Conservation (phyloP, 1,284 basidiomycete species). For the Cutaneotrichosporon cutaneum region DNA sequence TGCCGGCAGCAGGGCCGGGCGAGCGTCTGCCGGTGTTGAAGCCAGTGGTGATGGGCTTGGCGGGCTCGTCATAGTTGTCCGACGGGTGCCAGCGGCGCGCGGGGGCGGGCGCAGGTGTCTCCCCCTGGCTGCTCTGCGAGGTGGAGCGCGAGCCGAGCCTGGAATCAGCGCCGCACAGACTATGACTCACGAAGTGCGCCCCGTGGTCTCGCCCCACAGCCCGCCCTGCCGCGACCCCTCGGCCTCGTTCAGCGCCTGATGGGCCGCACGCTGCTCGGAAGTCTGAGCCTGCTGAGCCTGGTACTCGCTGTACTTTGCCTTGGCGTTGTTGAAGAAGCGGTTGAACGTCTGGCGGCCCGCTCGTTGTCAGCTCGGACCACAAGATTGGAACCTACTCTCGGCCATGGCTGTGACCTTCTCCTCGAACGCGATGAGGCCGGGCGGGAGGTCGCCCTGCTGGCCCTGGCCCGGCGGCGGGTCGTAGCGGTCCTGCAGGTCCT, state of each 20-base stretch:
- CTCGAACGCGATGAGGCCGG: conserved; percentile 44
- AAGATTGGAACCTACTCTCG: conserved; percentile 32
- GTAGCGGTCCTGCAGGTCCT: conserved; percentile 15
- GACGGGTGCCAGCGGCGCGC: conserved; percentile 46
- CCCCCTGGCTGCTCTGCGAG: conserved; percentile 7
- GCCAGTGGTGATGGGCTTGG: neutral
- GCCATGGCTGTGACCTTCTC: conserved; percentile 47
- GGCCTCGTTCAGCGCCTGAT: conserved; percentile 20
- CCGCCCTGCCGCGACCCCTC: conserved; percentile 13
- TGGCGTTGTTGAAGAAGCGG: conserved; percentile 42
- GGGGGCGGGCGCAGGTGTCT: conserved; percentile 1
- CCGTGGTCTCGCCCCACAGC: conserved; percentile 29
- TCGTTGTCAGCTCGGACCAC: conserved; percentile 21
- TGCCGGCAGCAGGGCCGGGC: conserved; percentile 6
- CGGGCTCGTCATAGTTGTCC: conserved; percentile 44
- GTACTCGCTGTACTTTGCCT: conserved; percentile 44
- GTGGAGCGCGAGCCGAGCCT: conserved; percentile 2
- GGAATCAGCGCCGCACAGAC: neutral
- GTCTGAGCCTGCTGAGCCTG: conserved; percentile 25
- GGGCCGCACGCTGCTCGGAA: conserved; percentile 16
- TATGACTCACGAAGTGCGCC: conserved; percentile 29
- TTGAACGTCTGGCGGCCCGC: conserved; percentile 48
- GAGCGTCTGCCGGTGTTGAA: conserved; percentile 10
- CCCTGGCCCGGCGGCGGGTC: conserved; percentile 5
- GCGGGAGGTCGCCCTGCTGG: conserved; percentile 23